Evolutionary conservation across 805 yeast genomes (phyloP).

Genomic region (Wickerhamiella bombiphila): DNA sequence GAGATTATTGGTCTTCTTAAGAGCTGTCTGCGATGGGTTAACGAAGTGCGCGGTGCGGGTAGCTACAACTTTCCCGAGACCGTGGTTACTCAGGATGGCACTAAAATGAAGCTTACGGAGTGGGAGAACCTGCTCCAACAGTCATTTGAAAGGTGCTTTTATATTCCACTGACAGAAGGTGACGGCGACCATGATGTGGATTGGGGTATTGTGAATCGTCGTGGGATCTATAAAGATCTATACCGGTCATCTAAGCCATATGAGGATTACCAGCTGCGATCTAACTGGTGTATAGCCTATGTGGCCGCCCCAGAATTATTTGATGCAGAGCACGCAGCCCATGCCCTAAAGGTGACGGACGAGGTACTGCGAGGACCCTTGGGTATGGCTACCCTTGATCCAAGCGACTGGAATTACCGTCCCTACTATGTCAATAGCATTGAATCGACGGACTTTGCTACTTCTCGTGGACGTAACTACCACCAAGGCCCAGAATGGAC

Average conservation of each 20-base stretch:
- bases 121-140: slow-evolving; percentile 63
- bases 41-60: slow-evolving; percentile 39
- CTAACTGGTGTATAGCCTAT: slow-evolving; percentile 87
- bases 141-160: slow-evolving; percentile 68
- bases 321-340: slow-evolving; percentile 40
- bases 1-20: slow-evolving; percentile 83
- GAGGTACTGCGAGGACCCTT: slow-evolving; percentile 65
- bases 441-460: slow-evolving; percentile 76
- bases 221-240: slow-evolving; percentile 89
- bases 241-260: slow-evolving; percentile 69
- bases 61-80: slow-evolving; percentile 36
- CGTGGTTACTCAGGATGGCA: slow-evolving; percentile 48
- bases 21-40: slow-evolving; percentile 69
- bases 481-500: slow-evolving; percentile 99
- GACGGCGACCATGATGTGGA: slow-evolving; percentile 53
- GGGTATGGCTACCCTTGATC: slow-evolving; percentile 87
- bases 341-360: slow-evolving; percentile 64
- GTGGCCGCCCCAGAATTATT: slow-evolving; percentile 91
- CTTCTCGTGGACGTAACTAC: slow-evolving; percentile 89
- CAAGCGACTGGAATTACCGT: slow-evolving; percentile 78
- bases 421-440: slow-evolving; percentile 75
- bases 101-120: slow-evolving; percentile 37
- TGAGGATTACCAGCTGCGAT: slow-evolving; percentile 87
- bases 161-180: slow-evolving; percentile 51
- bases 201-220: slow-evolving; percentile 54